A percentile compares a stretch with the other conserved stretches of the same genome.
Conservation (phyloP, 345 rosid genomes). For the Salix exigua region DNA sequence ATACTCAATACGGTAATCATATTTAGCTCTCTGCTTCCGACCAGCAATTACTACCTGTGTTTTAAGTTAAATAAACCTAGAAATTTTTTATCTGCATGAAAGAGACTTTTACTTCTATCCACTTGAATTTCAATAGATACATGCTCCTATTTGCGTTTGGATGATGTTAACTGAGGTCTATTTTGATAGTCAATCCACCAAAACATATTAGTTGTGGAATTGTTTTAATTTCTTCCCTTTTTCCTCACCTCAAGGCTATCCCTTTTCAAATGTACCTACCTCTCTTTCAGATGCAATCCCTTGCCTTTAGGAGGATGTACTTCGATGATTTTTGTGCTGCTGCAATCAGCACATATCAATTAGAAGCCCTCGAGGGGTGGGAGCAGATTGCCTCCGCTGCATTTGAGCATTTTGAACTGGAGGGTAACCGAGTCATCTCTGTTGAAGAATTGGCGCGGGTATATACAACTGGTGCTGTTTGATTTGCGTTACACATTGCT, state of each 20-base stretch:
- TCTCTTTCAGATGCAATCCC: slow-evolving; percentile 62
- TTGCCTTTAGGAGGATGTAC: slow-evolving; percentile 58
- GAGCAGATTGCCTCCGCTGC: slow-evolving; percentile 66
- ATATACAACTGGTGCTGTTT: slow-evolving; percentile 8
- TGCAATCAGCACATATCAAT: slow-evolving; percentile 72
- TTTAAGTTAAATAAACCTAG: not conserved
- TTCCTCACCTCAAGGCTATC: not conserved
- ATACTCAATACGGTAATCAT: slow-evolving; percentile 59
- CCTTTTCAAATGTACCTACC: not conserved
- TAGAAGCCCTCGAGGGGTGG: slow-evolving; percentile 87
- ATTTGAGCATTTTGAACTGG: slow-evolving; percentile 73
- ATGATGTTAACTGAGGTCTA: not conserved
- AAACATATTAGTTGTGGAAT: not conserved
- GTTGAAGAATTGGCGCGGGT: slow-evolving; percentile 78
- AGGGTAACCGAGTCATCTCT: slow-evolving; percentile 78
- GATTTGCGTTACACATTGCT: not conserved
- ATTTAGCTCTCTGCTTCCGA: not conserved
- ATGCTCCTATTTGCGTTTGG: not conserved
- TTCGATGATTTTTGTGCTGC: slow-evolving; percentile 96
- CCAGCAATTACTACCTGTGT: not conserved
- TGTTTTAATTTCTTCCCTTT: not conserved
- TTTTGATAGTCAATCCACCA: not conserved
- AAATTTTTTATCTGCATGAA: not conserved
- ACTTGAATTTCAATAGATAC: not conserved
- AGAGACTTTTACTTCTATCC: not conserved